Conservation (phyloP, 2,329 filamentous ascomycete genomes). For the Ascochyta fabae region DNA sequence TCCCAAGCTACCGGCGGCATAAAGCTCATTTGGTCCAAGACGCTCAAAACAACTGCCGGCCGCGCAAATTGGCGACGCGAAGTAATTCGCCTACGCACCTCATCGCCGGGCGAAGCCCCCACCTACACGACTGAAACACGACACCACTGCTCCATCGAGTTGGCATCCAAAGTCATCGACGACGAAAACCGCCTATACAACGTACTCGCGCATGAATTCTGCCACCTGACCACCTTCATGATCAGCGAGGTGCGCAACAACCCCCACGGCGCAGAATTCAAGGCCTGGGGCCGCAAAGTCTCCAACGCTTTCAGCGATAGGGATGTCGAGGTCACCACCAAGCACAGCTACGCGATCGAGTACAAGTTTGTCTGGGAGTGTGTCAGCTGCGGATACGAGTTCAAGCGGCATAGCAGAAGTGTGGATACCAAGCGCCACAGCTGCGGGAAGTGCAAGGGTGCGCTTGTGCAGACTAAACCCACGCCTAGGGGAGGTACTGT, state of each 20-base stretch:
- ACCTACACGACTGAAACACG: slow-evolving; percentile 43
- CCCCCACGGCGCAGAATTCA: slow-evolving; percentile 86
- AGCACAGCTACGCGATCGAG: slow-evolving; percentile 86
- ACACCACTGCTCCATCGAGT: slow-evolving; percentile 80
- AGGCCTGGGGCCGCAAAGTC: slow-evolving; percentile 67
- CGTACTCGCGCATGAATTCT: slow-evolving; percentile 95
- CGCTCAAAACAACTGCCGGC: slow-evolving; percentile 80
- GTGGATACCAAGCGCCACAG: slow-evolving; percentile 74
- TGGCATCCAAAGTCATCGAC: slow-evolving; percentile 87
- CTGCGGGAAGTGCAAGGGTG: slow-evolving; percentile 76
- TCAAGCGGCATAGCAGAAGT: slow-evolving; percentile 84
- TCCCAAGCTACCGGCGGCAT: slow-evolving; percentile 72
- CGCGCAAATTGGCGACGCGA: slow-evolving; percentile 59
- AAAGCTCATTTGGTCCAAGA: slow-evolving; percentile 75
- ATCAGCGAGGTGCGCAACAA: slow-evolving; percentile 75
- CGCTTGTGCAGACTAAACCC: slow-evolving; percentile 79
- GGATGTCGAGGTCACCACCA: slow-evolving; percentile 82
- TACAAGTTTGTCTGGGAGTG: slow-evolving; percentile 94
- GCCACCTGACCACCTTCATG: slow-evolving; percentile 93
- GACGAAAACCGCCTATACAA: slow-evolving; percentile 77
- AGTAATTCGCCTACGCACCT: slow-evolving; percentile 45
- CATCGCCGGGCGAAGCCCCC: slow-evolving; percentile 22
- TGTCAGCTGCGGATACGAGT: slow-evolving; percentile 70
- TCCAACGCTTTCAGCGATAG: slow-evolving; percentile 64
- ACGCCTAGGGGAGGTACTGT: slow-evolving; percentile 61